These are phyloP conservation scores for Diaporthe helianthi DNA, from an alignment of 2,329 filamentous ascomycete species.

Conservation along the genomic window DNA sequence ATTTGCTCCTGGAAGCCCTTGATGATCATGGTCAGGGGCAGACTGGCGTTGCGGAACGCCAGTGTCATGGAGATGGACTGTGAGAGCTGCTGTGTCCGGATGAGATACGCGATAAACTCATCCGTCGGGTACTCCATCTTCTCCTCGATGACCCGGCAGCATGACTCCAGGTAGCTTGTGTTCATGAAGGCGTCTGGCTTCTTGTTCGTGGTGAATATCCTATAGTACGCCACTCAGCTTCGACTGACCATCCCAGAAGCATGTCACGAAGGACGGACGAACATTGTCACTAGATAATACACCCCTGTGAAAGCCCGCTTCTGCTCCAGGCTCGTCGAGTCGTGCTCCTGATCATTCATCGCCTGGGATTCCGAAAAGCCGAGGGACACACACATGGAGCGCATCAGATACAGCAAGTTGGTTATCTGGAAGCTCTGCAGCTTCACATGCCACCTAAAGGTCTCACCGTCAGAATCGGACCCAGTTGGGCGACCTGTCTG, in stretches of 20 bases:
- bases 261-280: constrained; percentile 35
- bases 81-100: constrained; percentile 55
- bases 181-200: constrained; percentile 57
- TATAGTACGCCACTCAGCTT: constrained; percentile 3
- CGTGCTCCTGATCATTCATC: constrained; percentile 37
- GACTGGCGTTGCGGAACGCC: constrained; percentile 39
- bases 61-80: constrained; percentile 55
- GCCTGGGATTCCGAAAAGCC: constrained; percentile 45
- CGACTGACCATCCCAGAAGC: too few species aligned
- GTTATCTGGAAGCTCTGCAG: constrained; percentile 58
- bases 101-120: constrained; percentile 51
- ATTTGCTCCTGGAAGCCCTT: constrained; percentile 54
- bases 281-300: constrained; percentile 59
- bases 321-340: constrained; percentile 47
- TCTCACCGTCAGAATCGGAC: neutral
- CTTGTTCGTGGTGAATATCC: constrained; percentile 48
- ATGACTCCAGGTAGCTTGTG: constrained; percentile 51
- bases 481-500: too few species aligned
- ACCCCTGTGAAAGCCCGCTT: constrained; percentile 57
- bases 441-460: constrained; percentile 54
- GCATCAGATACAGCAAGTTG: constrained; percentile 56
- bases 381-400: constrained; percentile 54
- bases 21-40: constrained; percentile 51
- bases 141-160: constrained; percentile 51
- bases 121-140: constrained; percentile 53